Evolutionary conservation across 306 rosid genomes (phyloP).

Genomic region (Gastrolobium bilobum): DNA sequence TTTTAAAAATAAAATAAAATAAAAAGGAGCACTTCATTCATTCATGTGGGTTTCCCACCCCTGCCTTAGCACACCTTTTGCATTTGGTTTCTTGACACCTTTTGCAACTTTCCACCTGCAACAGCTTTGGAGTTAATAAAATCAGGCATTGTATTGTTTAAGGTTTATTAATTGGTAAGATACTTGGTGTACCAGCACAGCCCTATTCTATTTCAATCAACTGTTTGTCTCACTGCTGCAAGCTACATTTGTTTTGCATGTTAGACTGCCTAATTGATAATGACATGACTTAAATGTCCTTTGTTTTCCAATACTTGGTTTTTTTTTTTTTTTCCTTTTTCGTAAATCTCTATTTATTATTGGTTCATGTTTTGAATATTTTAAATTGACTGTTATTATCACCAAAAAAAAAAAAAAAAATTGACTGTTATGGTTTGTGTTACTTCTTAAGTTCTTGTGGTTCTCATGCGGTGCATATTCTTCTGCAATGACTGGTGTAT

Average conservation of each 20-base stretch:
- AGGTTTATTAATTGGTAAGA: slow-evolving; percentile 13
- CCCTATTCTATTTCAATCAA: background rate
- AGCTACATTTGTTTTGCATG: slow-evolving; percentile 2
- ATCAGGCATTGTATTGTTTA: slow-evolving; percentile 3
- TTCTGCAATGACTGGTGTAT: slow-evolving; percentile 21
- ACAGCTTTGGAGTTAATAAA: slow-evolving; percentile 1
- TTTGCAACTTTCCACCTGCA: background rate
- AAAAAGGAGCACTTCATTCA: slow-evolving; percentile 14
- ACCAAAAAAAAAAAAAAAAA: background rate
- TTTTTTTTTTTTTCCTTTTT: background rate
- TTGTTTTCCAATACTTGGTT: slow-evolving; percentile 13
- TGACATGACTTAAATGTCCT: background rate
- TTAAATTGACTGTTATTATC: slow-evolving; percentile 1
- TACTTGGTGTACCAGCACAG: background rate
- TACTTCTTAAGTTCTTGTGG: slow-evolving; percentile 7
- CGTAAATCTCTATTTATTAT: background rate
- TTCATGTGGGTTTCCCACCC: background rate
- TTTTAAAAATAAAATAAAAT: background rate
- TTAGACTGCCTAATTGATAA: slow-evolving; percentile 20
- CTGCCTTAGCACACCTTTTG: background rate
- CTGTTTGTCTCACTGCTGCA: background rate
- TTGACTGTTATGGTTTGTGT: slow-evolving; percentile 4
- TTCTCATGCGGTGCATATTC: slow-evolving; percentile 34
- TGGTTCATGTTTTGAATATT: background rate
- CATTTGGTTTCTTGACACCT: slow-evolving; percentile 4